These are phyloP conservation scores for Jatropha multifida DNA, from an alignment of 441 rosid genomes.

Conservation along the genomic window DNA sequence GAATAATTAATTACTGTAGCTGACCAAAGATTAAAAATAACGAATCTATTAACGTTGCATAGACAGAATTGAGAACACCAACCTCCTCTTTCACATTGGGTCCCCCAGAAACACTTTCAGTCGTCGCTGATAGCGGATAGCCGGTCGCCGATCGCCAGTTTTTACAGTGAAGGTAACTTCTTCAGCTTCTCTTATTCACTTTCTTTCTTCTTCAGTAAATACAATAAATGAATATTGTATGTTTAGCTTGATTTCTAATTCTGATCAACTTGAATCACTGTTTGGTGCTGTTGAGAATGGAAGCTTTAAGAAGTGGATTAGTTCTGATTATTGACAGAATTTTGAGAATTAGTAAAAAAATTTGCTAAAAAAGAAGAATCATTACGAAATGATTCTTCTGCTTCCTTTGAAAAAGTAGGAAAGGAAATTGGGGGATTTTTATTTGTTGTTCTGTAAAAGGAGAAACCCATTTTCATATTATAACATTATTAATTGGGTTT, in stretches of 20 bases:
- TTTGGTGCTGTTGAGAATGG: neutral
- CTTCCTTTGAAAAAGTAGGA: neutral
- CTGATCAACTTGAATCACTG: neutral
- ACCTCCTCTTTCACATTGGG: neutral
- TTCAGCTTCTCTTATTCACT: neutral
- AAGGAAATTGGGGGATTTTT: neutral
- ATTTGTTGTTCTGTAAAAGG: neutral
- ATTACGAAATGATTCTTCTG: neutral
- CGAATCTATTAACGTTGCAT: too few species aligned
- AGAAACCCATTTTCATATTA: neutral
- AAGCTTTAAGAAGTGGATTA: neutral
- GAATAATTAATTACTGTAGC: too few species aligned
- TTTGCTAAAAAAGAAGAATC: neutral
- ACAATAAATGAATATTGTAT: too few species aligned
- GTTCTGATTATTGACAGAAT: neutral
- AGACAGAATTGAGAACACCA: too few species aligned
- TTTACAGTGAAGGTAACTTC: neutral
- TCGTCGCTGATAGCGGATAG: too few species aligned
- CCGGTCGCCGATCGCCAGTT: neutral
- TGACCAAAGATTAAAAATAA: too few species aligned
- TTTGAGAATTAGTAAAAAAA: neutral
- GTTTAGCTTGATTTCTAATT: neutral
- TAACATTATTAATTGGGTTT: neutral
- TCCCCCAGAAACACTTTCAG: neutral
- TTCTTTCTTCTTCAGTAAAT: neutral